A percentile compares a stretch with the other conserved stretches of the same genome.
These are phyloP conservation scores for Colletotrichum sp. DNA, from an alignment of 2,329 filamentous ascomycete species.

Conservation along the genomic window DNA sequence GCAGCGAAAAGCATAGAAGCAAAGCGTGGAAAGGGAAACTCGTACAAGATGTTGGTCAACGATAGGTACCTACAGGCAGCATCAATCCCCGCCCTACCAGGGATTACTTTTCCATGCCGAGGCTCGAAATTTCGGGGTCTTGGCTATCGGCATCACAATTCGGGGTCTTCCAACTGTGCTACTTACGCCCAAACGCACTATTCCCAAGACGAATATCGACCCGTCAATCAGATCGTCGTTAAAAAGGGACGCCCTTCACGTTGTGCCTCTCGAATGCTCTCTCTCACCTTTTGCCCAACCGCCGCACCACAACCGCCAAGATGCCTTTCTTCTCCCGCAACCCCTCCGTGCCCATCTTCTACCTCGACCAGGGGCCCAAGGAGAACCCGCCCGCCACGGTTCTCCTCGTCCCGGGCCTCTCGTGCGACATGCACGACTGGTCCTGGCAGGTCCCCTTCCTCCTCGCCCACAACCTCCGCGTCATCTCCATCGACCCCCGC, in stretches of 20 bases:
- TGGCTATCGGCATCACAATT: background rate
- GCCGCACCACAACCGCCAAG: background rate
- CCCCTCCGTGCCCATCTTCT: background rate
- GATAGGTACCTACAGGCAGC: background rate
- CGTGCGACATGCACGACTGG: constrained; percentile 13
- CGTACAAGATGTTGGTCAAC: background rate
- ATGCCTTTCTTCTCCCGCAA: constrained; percentile 11
- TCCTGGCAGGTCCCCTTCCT: background rate
- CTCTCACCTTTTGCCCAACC: background rate
- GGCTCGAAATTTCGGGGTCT: background rate
- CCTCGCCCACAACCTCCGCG: background rate
- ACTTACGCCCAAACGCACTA: background rate
- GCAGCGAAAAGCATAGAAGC: background rate
- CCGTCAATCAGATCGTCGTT: background rate
- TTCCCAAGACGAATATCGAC: background rate
- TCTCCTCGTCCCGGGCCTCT: constrained; percentile 1
- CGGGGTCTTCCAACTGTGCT: background rate
- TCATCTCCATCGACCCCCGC: constrained; percentile 2
- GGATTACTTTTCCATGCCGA: background rate
- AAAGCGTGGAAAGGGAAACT: background rate
- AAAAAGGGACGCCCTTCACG: background rate
- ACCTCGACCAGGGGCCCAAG: background rate
- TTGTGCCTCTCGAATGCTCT: background rate
- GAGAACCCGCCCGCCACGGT: background rate
- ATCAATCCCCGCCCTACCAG: background rate